Base-by-base conservation (phyloP, 1,284 basidiomycete genomes). In the Pseudozyma pruni region DNA sequence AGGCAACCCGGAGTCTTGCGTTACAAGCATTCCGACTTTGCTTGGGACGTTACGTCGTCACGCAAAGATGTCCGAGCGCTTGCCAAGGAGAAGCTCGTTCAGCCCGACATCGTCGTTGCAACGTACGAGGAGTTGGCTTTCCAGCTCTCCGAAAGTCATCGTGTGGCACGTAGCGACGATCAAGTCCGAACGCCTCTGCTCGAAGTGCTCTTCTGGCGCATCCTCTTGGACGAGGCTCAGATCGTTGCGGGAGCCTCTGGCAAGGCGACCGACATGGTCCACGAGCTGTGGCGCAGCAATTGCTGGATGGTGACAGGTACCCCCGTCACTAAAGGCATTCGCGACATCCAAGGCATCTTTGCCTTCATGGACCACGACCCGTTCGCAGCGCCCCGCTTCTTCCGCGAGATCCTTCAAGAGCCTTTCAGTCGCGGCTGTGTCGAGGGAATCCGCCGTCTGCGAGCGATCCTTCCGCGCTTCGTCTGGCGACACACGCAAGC, bases 231-330 rank as follows among this genome's bases (percentile, higher is more conserved):
- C 42, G 74, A 76, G 39, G 71, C 74, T 13, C 74, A 76, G 46
- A 55, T 76, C 19, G 66, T 73, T 13, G 66, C 71, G 9, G 57
- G 51, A 14, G 52, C 56, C 17, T 64, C 71, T 7, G 41, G 53
- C 49, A 58, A 69, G 27, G 67, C 74, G 3, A 68, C 62, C 29
- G 53, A 61, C 37, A 74, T 74, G 72, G 50, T 71, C 19, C 62
- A 68, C 39, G 67, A 64, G 33, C 63, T 76, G 0, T 76, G 74
- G 74, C 50, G 74, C 6, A 62, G 62, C 47, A 74, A 67, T 25
- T 64, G 72, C 58, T 76, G 74, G 74, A 57, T 76, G 58, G 64
- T 67, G 38, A 74, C 72, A 2, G 69, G 68, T 14, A 76, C 74
- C 0, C 74, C 74, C 1, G 60, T 72, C 31, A 60, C 60, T 34